Conservation (phyloP, 768 basidiomycete species). For the Termitomyces sp. region DNA sequence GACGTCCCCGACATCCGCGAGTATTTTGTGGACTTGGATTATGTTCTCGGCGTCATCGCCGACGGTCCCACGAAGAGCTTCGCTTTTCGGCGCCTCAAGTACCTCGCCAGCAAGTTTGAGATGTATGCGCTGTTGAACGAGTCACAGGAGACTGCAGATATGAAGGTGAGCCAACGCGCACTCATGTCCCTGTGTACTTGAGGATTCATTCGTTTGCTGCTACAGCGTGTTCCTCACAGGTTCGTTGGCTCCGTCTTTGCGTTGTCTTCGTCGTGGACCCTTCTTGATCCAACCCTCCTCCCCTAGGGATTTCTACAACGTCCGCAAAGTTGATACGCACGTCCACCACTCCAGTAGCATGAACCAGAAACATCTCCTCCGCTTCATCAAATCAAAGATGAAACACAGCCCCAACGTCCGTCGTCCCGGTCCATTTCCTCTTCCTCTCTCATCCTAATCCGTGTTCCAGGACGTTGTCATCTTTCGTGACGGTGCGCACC, state of each 20-base stretch:
- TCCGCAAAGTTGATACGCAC: conserved; percentile 98
- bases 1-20: conserved; percentile 83
- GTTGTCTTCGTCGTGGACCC: too few species aligned
- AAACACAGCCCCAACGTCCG: conserved; percentile 75
- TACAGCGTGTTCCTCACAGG: neutral
- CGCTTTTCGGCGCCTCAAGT: conserved; percentile 87
- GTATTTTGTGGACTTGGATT: conserved; percentile 95
- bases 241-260: conserved; percentile 42
- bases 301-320: conserved; percentile 94
- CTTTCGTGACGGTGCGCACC: conserved; percentile 83
- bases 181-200: neutral
- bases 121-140: conserved; percentile 93
- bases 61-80: conserved; percentile 97
- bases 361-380: conserved; percentile 98
- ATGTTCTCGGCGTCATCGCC: conserved; percentile 81
- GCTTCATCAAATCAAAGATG: conserved; percentile 99
- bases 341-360: conserved; percentile 98
- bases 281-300: neutral
- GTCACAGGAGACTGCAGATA: conserved; percentile 88
- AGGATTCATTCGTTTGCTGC: neutral
- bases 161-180: conserved; percentile 62
- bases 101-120: conserved; percentile 88
- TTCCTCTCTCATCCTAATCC: neutral
- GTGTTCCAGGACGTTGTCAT: conserved; percentile 82
- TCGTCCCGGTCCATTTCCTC: neutral